A percentile compares a stretch with the other conserved stretches of the same genome.
These are phyloP conservation scores for Trichocladium antarcticum DNA, from an alignment of 495 filamentous ascomycete genomes.

Conservation along the genomic window DNA sequence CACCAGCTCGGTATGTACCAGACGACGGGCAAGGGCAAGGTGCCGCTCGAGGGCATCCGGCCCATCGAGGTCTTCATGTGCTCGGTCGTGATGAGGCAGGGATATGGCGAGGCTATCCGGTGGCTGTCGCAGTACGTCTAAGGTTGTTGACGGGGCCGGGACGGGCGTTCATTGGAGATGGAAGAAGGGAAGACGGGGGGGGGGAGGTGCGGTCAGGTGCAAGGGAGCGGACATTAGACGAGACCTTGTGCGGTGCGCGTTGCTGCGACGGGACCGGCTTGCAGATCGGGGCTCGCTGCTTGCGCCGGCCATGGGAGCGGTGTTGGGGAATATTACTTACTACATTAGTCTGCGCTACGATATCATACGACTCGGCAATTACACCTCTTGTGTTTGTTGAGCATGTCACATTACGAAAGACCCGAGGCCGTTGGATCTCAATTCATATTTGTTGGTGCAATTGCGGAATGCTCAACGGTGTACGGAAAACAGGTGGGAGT, in stretches of 20 bases:
- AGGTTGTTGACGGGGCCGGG: background rate
- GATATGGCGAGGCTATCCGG: conserved; percentile 68
- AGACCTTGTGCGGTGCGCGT: background rate
- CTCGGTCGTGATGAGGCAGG: conserved; percentile 95
- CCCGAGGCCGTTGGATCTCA: background rate
- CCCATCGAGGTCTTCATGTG: conserved; percentile 99
- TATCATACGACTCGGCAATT: conserved; percentile 23
- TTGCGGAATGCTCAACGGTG: too few species aligned
- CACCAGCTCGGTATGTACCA: conserved; percentile 85
- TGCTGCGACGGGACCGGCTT: conserved; percentile 1
- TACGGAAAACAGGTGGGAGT: too few species aligned
- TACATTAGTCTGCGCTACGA: conserved; percentile 22
- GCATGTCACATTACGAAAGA: too few species aligned
- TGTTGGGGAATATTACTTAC: conserved; percentile 11
- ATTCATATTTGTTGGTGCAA: background rate
- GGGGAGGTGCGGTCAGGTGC: background rate
- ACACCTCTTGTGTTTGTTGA: conserved; percentile 15
- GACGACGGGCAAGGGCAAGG: conserved; percentile 96
- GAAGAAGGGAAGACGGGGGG: background rate
- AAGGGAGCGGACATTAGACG: conserved; percentile 4
- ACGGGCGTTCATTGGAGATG: background rate
- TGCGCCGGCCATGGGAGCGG: conserved; percentile 6
- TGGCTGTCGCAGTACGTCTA: conserved; percentile 75
- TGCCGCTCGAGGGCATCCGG: conserved; percentile 84
- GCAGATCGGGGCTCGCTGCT: conserved; percentile 5